Evolutionary conservation across 2,329 filamentous ascomycete species (phyloP), one percentile per base, ranked within the genome.

Genomic region (Torrubiellomyces zombiae): DNA sequence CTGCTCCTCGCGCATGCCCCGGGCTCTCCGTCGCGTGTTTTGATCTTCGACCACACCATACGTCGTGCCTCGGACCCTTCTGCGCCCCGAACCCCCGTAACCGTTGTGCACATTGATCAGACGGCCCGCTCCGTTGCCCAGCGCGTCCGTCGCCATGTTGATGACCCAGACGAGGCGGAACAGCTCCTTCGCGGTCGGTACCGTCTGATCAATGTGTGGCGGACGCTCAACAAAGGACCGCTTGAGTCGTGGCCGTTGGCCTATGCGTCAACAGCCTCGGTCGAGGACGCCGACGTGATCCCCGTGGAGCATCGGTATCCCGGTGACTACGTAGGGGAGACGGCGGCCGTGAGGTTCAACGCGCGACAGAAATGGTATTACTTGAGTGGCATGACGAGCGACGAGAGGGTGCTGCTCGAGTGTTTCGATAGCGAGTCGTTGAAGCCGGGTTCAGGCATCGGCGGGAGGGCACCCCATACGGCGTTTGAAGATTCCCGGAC

Each of bases 31-130:
- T 60, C 66, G 28, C 60, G 63, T 4, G 58, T 92, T 16, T 56
- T 80, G 37, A 55, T 92, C 43, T 93, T 92, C 52, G 82, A 92
- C 57, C 79, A 93, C 55, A 92, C 82, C 6, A 69, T 92, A 46
- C 75, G 83, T n/a, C 67, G 77, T 20, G 58, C 67, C 8, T n/a
- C n/a, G n/a, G 44, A 50, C 2, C 63, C 70, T 0, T 49, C 56
- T 26, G 65, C 76, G 0, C 47, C 50, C n/a, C 67, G 82, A 23
- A 58, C 55, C 2, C 81, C 83, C 2, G 81, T 91, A 0, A 67
- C 59, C 9, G 51, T 66, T 20, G 78, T 78, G 0, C 83, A 93
- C 49, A 77, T 92, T 33, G 83, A 93, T 47, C 83, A 93, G 51
- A 89, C 81, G 0, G 50, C 64, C 6, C 48, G 48, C 10, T 75